Evolutionary conservation across 768 basidiomycete species (phyloP).

Genomic region (Pilatotrama ljubarskyi): DNA sequence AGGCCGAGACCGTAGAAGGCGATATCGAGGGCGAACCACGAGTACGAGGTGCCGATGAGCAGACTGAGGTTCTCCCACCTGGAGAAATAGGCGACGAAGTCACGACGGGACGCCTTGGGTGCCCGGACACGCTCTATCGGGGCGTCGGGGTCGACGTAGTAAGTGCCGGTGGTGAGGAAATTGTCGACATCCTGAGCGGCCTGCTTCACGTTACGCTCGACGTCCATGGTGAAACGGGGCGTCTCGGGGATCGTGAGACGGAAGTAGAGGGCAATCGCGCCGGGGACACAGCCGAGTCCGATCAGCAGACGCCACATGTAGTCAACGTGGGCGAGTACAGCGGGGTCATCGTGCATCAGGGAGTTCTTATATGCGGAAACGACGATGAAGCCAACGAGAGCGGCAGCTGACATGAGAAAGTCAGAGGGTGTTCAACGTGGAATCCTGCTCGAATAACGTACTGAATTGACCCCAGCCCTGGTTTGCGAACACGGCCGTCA

Average conservation of each 20-base stretch:
- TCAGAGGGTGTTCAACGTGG: neutral
- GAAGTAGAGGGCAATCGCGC: conserved; percentile 82
- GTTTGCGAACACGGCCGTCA: conserved; percentile 84
- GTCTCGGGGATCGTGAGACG: conserved; percentile 92
- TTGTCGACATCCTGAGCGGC: conserved; percentile 72
- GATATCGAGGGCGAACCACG: conserved; percentile 91
- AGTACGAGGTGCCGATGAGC: conserved; percentile 74
- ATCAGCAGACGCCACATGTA: conserved; percentile 86
- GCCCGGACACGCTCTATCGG: conserved; percentile 52
- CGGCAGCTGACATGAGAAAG: conserved; percentile 46
- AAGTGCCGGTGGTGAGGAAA: conserved; percentile 54
- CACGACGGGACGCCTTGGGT: conserved; percentile 42
- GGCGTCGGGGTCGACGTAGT: conserved; percentile 54
- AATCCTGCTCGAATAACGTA: conserved; percentile 32
- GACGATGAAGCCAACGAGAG: conserved; percentile 64
- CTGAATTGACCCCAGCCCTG: conserved; percentile 90
- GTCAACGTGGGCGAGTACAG: conserved; percentile 57
- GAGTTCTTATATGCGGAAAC: conserved; percentile 66
- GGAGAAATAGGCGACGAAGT: conserved; percentile 65
- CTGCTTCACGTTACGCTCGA: conserved; percentile 79
- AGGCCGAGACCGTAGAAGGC: conserved; percentile 90
- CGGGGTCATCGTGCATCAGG: conserved; percentile 47
- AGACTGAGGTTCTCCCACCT: conserved; percentile 75
- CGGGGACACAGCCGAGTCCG: conserved; percentile 85
- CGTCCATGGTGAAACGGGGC: conserved; percentile 90